Evolutionary conservation across 805 yeast genomes (phyloP).

Genomic region (Cyberlindnera misumaiensis): DNA sequence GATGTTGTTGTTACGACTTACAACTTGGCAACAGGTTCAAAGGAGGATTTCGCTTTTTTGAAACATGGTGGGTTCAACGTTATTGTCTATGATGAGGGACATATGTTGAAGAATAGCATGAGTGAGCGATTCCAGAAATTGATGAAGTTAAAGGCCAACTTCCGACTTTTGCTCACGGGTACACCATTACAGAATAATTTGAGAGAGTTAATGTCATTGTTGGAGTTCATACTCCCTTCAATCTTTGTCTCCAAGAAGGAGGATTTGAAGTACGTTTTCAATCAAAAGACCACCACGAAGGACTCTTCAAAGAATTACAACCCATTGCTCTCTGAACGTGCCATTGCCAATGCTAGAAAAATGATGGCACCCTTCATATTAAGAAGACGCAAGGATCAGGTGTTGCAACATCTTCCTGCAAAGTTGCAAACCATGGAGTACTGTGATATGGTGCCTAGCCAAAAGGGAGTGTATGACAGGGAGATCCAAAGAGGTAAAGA

Average conservation of each 20-base stretch:
- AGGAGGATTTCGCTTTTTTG: conserved; percentile 74
- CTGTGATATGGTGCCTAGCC: conserved; percentile 56
- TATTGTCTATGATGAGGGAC: conserved; percentile 96
- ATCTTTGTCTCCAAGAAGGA: conserved; percentile 77
- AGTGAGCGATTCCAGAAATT: conserved; percentile 83
- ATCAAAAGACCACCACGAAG: conserved; percentile 76
- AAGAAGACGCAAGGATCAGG: conserved; percentile 89
- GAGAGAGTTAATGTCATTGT: conserved; percentile 79
- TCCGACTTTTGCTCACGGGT: conserved; percentile 86
- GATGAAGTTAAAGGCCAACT: conserved; percentile 78
- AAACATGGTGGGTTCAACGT: conserved; percentile 72
- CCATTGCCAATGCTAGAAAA: conserved; percentile 86
- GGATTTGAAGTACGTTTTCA: conserved; percentile 75
- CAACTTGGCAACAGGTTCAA: conserved; percentile 81
- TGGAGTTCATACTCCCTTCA: conserved; percentile 85
- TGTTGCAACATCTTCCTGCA: conserved; percentile 78
- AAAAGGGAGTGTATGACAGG: conserved; percentile 51
- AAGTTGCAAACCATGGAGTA: conserved; percentile 58
- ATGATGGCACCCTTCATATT: conserved; percentile 98
- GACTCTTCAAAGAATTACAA: conserved; percentile 46
- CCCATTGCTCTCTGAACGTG: conserved; percentile 83
- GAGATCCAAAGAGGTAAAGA: conserved; percentile 40
- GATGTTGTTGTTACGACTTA: conserved; percentile 95
- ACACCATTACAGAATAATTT: conserved; percentile 95
- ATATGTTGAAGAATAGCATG: conserved; percentile 84